Percentiles rank a stretch among this genome's conserved stretches.
These are phyloP conservation scores for Boletus rubropictus DNA, from an alignment of 768 basidiomycete genomes.

Conservation along the genomic window DNA sequence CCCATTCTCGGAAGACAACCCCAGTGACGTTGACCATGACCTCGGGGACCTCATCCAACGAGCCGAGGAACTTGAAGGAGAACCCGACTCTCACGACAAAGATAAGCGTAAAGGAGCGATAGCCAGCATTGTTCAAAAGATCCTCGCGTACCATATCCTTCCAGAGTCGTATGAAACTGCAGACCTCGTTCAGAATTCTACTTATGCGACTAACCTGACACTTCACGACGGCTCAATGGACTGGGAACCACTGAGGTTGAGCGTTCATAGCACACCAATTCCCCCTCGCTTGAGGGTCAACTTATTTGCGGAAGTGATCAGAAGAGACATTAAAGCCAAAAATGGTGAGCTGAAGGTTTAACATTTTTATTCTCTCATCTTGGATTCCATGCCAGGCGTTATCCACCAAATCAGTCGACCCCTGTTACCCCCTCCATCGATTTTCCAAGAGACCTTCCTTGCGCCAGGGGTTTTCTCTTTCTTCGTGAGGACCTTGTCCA, in stretches of 20 bases:
- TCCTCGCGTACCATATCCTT: conserved; percentile 38
- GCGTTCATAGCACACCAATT: conserved; percentile 30
- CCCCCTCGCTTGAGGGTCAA: conserved; percentile 31
- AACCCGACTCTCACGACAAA: conserved; percentile 40
- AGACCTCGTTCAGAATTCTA: conserved; percentile 48
- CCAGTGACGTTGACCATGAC: not conserved
- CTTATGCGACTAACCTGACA: conserved; percentile 44
- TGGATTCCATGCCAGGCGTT: not conserved
- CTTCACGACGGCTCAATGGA: conserved; percentile 40
- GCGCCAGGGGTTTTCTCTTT: conserved; percentile 7
- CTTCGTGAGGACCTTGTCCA: conserved; percentile 5
- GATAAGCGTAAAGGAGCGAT: conserved; percentile 50
- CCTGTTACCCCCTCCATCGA: conserved; percentile 8
- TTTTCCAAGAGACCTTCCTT: conserved; percentile 13
- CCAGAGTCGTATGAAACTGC: conserved; percentile 38
- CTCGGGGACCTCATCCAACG: conserved; percentile 9
- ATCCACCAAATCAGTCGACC: conserved; percentile 13
- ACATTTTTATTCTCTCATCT: not conserved
- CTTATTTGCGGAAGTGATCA: conserved; percentile 7
- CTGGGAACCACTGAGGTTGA: conserved; percentile 41
- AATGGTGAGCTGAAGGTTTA: conserved; percentile 4
- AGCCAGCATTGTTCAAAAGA: conserved; percentile 47
- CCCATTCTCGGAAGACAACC: not conserved
- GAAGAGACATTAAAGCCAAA: conserved; percentile 4
- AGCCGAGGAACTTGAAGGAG: conserved; percentile 36